Conservation (phyloP, 2,329 filamentous ascomycete genomes). For the Metarhizium sp. region DNA sequence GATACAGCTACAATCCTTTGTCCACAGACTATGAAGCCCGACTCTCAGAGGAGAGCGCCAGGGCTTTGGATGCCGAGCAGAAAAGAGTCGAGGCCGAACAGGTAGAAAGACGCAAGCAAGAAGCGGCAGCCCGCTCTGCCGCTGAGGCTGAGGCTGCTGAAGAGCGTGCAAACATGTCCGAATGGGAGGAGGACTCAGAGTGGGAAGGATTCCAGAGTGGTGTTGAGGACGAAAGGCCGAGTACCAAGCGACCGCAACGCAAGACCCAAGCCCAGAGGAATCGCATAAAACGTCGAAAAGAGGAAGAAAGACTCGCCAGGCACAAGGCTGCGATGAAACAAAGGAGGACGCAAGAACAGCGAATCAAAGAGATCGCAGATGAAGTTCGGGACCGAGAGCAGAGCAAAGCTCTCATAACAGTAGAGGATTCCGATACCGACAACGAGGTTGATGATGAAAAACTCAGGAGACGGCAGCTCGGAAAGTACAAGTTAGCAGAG, state of each 20-base stretch:
- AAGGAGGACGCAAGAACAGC: conserved; percentile 60
- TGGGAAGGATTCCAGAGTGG: conserved; percentile 89
- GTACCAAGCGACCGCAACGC: conserved; percentile 61
- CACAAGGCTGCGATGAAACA: conserved; percentile 69
- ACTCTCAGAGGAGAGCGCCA: conserved; percentile 63
- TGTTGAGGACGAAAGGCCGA: conserved; percentile 54
- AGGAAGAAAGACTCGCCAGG: conserved; percentile 66
- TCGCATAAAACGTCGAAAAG: conserved; percentile 79
- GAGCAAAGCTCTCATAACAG: conserved; percentile 31
- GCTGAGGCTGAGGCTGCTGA: conserved; percentile 68
- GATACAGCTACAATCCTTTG: conserved; percentile 85
- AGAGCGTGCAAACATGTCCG: conserved; percentile 52
- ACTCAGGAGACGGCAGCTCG: conserved; percentile 64
- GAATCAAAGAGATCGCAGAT: conserved; percentile 61
- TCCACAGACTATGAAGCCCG: conserved; percentile 80
- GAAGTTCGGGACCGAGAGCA: conserved; percentile 51
- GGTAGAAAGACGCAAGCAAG: conserved; percentile 56
- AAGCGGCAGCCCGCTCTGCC: conserved; percentile 59
- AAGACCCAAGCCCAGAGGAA: conserved; percentile 86
- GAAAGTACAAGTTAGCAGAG: conserved; percentile 65
- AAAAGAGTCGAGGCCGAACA: conserved; percentile 60
- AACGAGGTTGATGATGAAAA: conserved; percentile 51
- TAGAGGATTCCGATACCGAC: conserved; percentile 36
- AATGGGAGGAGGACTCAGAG: conserved; percentile 80
- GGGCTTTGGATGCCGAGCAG: conserved; percentile 70